Base-by-base conservation (phyloP, 208 protist genomes). In the Acanthamoeba sp. region DNA sequence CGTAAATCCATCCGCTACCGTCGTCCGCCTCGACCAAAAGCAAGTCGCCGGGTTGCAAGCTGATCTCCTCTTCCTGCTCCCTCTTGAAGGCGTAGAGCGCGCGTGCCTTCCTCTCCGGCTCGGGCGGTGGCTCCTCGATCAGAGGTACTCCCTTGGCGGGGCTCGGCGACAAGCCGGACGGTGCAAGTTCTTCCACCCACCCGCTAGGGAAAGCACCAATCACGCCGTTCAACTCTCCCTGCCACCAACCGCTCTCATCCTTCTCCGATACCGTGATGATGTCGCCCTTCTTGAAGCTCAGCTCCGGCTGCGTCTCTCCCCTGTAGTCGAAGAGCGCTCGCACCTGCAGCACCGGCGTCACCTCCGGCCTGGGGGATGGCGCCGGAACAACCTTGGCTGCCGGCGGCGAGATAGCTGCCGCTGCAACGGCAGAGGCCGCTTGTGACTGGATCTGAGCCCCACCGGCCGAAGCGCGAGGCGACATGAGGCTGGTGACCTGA, bases 221-320 rank as follows among this genome's bases (percentile, higher is more conserved):
- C n/a, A 22, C 16, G 29, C 92, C 85, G 66, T 93, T 95, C 16
- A 98, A 96, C 89, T 97, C 97, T 34, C 98, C 98, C 66, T 98
- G 92, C 98, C 98, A 98, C 96, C 97, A 98, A 5, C 98, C 98
- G 32, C 96, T 97, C 45, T 96, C 95, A 52, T 95, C 94, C 94
- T 98, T 98, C 22, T 95, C 95, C 4, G 96, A 97, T n/a, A 98
- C 97, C 36, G 95, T 95, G 80, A 98, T 98, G 32, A 98, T 95
- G 76, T 98, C 98, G 20, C 97, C 97, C n/a, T 96, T 95, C 27
- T 85, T 95, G 95, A 99, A 99, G 93, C 97, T 98, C 42, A 98
- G 97, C 90, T 99, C 98, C 66, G 98, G 97, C 2, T 78, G 38
- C 14, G 82, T 84, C 55, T 7, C 94, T 0, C 96, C 97, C 6